Evolutionary conservation across 768 basidiomycete genomes (phyloP).

Genomic region (Mrakia frigida): DNA sequence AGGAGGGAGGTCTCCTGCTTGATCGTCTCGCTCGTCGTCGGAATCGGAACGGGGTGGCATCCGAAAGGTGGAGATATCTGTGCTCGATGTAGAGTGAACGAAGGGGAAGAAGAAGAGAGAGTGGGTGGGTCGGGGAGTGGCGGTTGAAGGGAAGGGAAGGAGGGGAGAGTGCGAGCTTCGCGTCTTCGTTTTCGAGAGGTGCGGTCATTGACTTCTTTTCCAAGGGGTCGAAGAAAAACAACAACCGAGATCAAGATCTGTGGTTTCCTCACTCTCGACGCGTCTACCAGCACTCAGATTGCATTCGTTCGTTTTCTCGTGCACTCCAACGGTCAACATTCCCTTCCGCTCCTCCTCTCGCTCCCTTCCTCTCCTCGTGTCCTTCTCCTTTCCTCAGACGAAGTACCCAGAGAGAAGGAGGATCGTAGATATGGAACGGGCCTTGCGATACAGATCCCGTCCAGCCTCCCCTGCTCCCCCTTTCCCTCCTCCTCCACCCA

Average conservation of each 20-base stretch:
- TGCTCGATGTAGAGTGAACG: background rate
- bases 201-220: background rate
- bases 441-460: background rate
- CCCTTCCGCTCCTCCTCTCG: background rate
- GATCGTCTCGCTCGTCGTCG: background rate
- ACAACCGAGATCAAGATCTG: background rate
- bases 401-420: too few relatives aligned
- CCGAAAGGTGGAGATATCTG: too few relatives aligned
- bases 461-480: background rate
- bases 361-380: background rate
- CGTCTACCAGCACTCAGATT: background rate
- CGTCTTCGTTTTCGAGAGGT: background rate
- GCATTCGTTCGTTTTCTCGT: background rate
- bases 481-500: constrained; percentile 1
- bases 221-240: background rate
- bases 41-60: background rate
- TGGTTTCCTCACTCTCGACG: background rate
- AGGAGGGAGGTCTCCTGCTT: background rate
- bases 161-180: background rate
- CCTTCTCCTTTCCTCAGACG: background rate
- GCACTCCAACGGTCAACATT: background rate
- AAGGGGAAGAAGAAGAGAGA: background rate
- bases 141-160: background rate
- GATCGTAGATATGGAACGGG: background rate
- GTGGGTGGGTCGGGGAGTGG: background rate